Conservation (phyloP, 495 filamentous ascomycete genomes). For the Lasiosphaeriaceae sp. region DNA sequence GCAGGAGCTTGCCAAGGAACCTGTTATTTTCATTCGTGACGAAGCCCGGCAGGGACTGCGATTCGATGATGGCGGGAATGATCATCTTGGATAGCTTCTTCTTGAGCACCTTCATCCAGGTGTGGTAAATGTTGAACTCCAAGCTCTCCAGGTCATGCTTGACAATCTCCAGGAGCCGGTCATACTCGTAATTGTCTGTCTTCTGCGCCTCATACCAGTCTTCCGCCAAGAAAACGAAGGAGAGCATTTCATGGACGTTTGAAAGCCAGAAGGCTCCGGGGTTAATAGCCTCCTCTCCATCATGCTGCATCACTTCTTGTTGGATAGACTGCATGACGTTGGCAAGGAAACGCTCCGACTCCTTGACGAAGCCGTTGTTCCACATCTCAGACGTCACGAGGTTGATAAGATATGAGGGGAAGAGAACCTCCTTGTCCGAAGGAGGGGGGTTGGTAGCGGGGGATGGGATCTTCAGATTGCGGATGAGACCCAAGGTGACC, state of each 20-base stretch:
- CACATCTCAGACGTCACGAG: slow-evolving; percentile 99
- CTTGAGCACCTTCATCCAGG: slow-evolving; percentile 99
- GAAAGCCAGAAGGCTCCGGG: slow-evolving; percentile 98
- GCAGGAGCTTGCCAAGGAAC: slow-evolving; percentile 94
- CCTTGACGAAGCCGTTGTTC: slow-evolving; percentile 99
- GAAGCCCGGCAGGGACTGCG: slow-evolving; percentile 95
- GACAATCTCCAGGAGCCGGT: slow-evolving; percentile 94
- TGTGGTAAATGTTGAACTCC: slow-evolving; percentile 99
- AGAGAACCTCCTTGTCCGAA: slow-evolving; percentile 96
- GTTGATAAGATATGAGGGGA: slow-evolving; percentile 98
- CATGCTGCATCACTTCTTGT: slow-evolving; percentile 98
- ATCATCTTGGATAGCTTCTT: slow-evolving; percentile 99
- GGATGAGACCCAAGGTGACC: slow-evolving; percentile 90
- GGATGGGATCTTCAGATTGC: slow-evolving; percentile 90
- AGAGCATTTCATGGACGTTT: slow-evolving; percentile 99
- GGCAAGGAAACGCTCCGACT: slow-evolving; percentile 96
- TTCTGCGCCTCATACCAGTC: slow-evolving; percentile 99
- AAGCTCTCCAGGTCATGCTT: slow-evolving; percentile 98
- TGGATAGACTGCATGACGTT: slow-evolving; percentile 99
- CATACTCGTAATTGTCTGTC: slow-evolving; percentile 98
- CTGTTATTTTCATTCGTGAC: slow-evolving; percentile 97
- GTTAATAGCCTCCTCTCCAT: slow-evolving; percentile 95
- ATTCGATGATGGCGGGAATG: slow-evolving; percentile 98
- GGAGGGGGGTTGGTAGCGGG: slow-evolving; percentile 80
- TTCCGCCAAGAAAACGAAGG: slow-evolving; percentile 97